Base-by-base conservation (phyloP, 345 rosid species). In the Pugionium dolabratum region DNA sequence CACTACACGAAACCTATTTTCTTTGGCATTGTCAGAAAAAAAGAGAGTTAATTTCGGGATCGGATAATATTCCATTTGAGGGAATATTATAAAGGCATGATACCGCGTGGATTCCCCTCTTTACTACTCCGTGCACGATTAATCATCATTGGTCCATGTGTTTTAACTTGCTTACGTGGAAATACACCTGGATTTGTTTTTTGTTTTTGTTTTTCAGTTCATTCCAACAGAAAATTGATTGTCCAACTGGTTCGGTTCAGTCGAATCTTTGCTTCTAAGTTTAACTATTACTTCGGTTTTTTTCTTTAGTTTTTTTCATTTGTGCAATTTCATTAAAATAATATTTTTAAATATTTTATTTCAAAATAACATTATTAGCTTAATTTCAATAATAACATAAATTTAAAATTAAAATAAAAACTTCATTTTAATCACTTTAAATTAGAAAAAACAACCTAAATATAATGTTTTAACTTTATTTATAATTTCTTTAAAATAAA, bases 121-220 rank as follows among this genome's bases (percentile, higher is more conserved):
- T 62, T 63, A 53, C 41, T 70, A 59, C 33, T 58, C 40, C 62
- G 52, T 47, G 54, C 50, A 39, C 51, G 9, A 39, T 66, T 51
- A 1, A 34, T 32, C 40, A 2, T 57, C 4, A 75, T 58, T 75
- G 76, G 74, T 67, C 64, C 82, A 71, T 69, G 69, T 71, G 48
- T 28, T 2, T 18, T 7, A 0, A 1, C n/a, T 48, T 64, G 54
- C 54, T 49, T 46, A 64, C 45, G 53, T 64, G 76, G 10, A 7
- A 9, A 5, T 45, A 28, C 18, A 53, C 32, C 18, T 62, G 48
- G 33, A 48, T 2, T 18, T 28, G 26, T 39, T 56, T 5, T 2
- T 4, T n/a, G n/a, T n/a, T 6, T 25, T 29, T 18, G 18, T 18
- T 18, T 18, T 18, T 18, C 18, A 18, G 18, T 18, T 18, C 18